Evolutionary conservation across 2,329 filamentous ascomycete species (phyloP), one percentile per base, ranked within the genome.

Genomic region (Penicillium sp.): DNA sequence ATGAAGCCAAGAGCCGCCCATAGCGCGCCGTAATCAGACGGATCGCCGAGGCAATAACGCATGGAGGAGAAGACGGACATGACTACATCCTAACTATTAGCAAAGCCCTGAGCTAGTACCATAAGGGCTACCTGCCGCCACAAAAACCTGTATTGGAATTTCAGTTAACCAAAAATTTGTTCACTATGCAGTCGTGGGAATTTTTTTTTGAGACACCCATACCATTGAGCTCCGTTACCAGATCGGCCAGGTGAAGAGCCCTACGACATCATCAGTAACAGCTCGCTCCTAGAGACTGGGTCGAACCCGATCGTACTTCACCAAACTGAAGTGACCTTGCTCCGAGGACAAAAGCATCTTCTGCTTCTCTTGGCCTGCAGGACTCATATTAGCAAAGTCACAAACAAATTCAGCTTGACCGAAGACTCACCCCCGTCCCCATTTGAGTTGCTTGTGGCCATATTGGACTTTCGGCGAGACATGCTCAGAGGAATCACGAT

Each of bases 21-120:
- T 46, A 96, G 74, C 60, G 89, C 85, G 45, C 75, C 76, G 59
- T 82, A 76, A 46, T 85, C 74, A 50, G 77, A 66, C 7, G 85
- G 78, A 55, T 85, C 81, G 53, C 84, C 84, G 53, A 95, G 80
- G 70, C 87, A 93, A 78, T 97, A 97, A 58, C 90, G 88, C 73
- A 98, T 81, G 25, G 90, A 95, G 39, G 90, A 90, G 73, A 97
- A 90, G 65, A 98, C 82, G 66, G 91, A 96, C 85, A 96, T 91
- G 69, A 95, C 83, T 75, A 52, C 55, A 56, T 41, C 40, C 37
- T 37, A 36, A 24, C n/a, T 24, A 49, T 62, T 55, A 65, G 58
- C 46, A 13, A 39, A 28, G 27, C 34, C 39, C 47, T 43, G 47
- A 46, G 45, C 33, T 27, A 40, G 42, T 33, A 41, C 35, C 39